Evolutionary conservation across 495 filamentous ascomycete genomes (phyloP).

Genomic region (Aspergillus bridgeri): DNA sequence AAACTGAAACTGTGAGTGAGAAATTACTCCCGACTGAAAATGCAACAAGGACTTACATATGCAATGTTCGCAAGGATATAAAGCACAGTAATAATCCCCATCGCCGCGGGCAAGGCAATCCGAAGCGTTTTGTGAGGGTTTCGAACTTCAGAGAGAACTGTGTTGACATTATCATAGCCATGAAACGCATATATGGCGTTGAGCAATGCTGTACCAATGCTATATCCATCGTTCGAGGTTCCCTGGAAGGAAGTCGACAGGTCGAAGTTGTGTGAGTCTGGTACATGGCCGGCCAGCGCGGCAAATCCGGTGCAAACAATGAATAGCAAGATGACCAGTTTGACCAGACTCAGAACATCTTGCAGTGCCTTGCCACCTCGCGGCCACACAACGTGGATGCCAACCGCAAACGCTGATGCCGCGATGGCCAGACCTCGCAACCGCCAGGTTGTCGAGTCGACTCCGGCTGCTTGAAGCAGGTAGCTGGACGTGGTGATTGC

Average conservation of each 20-base stretch:
- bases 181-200: constrained; percentile 28
- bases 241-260: constrained; percentile 21
- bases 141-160: constrained; percentile 64
- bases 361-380: constrained; percentile 27
- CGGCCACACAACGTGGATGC: constrained; percentile 26
- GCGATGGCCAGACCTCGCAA: constrained; percentile 32
- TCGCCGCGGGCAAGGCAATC: constrained; percentile 54
- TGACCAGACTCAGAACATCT: constrained; percentile 36
- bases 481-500: constrained; percentile 25
- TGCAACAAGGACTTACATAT: constrained; percentile 31
- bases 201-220: constrained; percentile 25
- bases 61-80: constrained; percentile 67
- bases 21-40: no score
- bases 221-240: constrained; percentile 27
- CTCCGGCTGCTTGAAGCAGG: constrained; percentile 22
- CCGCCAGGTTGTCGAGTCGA: constrained; percentile 26
- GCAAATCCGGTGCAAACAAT: constrained; percentile 42
- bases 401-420: constrained; percentile 27
- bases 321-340: constrained; percentile 38
- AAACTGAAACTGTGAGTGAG: constrained; percentile 7
- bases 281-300: constrained; percentile 30
- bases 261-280: constrained; percentile 22
- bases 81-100: constrained; percentile 54
- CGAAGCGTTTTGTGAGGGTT: constrained; percentile 62
- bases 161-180: constrained; percentile 27